Evolutionary conservation across 108 stramenopile species (phyloP).

Genomic region (Aurantiochytrium sp.): DNA sequence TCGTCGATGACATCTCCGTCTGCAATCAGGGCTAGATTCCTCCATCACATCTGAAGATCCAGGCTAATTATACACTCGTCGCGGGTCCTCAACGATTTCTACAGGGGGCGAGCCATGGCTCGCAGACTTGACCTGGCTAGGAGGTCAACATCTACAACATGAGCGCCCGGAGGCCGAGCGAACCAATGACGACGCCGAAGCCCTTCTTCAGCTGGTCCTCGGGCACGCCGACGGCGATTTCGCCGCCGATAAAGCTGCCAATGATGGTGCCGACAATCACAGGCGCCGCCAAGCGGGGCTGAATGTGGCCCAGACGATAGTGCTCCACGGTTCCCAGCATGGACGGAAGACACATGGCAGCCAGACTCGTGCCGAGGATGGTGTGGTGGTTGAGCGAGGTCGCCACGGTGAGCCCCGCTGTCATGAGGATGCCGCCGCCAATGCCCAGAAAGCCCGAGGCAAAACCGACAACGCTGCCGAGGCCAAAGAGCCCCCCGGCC

Average conservation of each 20-base stretch:
- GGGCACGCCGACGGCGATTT: background rate
- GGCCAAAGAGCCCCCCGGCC: background rate
- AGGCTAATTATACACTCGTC: no score
- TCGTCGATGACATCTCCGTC: no score
- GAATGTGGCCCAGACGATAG: background rate
- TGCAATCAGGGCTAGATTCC: no score
- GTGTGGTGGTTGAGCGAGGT: background rate
- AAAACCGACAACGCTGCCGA: slow-evolving; percentile 9
- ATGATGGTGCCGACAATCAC: background rate
- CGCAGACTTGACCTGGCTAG: no score
- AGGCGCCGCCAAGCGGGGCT: background rate
- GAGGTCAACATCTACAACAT: background rate
- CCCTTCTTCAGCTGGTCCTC: background rate
- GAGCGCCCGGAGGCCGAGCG: background rate
- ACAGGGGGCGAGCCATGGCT: no score
- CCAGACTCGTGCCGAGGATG: background rate
- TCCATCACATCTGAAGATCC: no score
- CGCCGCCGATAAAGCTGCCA: background rate
- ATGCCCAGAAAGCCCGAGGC: background rate
- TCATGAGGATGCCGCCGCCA: slow-evolving; percentile 21
- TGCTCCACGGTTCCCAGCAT: background rate
- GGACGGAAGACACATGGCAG: background rate
- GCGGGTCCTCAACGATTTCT: no score
- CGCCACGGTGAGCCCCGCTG: background rate
- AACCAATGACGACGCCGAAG: background rate